These are phyloP conservation scores for Plectosphaerella plurivora DNA, from an alignment of 2,329 filamentous ascomycete genomes.

Conservation along the genomic window DNA sequence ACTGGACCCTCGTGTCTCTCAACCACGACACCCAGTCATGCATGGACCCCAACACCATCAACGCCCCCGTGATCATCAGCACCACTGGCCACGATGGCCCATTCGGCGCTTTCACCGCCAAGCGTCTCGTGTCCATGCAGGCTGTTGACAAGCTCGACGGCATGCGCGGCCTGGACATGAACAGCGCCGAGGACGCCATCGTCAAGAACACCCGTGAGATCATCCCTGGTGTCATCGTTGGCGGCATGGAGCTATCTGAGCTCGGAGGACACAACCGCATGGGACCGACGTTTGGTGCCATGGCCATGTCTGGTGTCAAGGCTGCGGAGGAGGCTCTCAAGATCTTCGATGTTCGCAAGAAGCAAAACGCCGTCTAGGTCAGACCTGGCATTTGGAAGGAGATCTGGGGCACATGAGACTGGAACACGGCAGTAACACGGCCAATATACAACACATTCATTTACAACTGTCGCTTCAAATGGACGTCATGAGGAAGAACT, in stretches of 20 bases:
- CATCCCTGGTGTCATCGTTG: conserved; percentile 83
- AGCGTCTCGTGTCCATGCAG: conserved; percentile 86
- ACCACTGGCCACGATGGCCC: conserved; percentile 90
- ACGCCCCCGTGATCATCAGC: conserved; percentile 80
- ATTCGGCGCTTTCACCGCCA: conserved; percentile 87
- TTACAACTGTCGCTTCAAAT: no score
- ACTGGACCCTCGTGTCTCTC: conserved; percentile 90
- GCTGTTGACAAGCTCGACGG: conserved; percentile 78
- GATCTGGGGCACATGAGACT: conserved; percentile 1
- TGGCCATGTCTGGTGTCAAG: conserved; percentile 84
- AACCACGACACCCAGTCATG: conserved; percentile 87
- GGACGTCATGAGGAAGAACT: no score
- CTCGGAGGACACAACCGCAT: conserved; percentile 89
- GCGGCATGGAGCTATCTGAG: conserved; percentile 90
- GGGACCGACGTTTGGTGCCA: conserved; percentile 57
- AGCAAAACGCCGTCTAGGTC: conserved; percentile 63
- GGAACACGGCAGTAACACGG: no score
- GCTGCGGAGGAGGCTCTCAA: conserved; percentile 81
- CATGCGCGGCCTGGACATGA: conserved; percentile 94
- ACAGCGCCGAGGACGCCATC: conserved; percentile 84
- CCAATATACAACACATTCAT: no score
- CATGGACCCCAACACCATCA: conserved; percentile 98
- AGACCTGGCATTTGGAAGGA: conserved; percentile 5
- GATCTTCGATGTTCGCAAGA: conserved; percentile 73
- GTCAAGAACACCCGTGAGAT: conserved; percentile 89